These are phyloP conservation scores for Bimuria novae-zelandiae DNA, from an alignment of 2,329 filamentous ascomycete genomes.

Conservation along the genomic window DNA sequence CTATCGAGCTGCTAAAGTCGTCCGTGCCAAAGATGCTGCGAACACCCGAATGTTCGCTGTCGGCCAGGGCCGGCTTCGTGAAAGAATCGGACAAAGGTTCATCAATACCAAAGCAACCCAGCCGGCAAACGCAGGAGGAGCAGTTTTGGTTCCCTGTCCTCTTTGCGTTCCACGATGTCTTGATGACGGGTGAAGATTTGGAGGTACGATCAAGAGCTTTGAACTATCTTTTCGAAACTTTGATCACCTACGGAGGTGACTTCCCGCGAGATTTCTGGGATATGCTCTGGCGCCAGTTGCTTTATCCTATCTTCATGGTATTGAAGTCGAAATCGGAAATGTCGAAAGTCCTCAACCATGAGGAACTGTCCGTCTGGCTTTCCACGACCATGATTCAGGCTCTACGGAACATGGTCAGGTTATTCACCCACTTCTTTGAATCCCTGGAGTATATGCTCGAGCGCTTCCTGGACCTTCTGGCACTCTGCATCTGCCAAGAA, in stretches of 20 bases:
- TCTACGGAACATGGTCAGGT: slow-evolving; percentile 94
- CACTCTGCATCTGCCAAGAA: slow-evolving; percentile 96
- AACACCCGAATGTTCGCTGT: slow-evolving; percentile 92
- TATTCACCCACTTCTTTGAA: slow-evolving; percentile 99
- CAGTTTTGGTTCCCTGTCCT: slow-evolving; percentile 98
- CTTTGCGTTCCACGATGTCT: slow-evolving; percentile 96
- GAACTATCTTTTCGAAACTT: slow-evolving; percentile 94
- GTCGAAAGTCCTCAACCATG: slow-evolving; percentile 91
- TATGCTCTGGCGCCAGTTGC: slow-evolving; percentile 92
- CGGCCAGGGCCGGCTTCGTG: slow-evolving; percentile 62
- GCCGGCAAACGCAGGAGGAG: slow-evolving; percentile 87
- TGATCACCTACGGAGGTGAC: slow-evolving; percentile 86
- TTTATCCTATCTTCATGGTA: slow-evolving; percentile 99
- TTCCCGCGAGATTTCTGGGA: slow-evolving; percentile 98
- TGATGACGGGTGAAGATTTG: slow-evolving; percentile 98
- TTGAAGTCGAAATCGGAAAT: slow-evolving; percentile 95
- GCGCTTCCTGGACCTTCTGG: slow-evolving; percentile 91
- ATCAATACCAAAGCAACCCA: slow-evolving; percentile 65
- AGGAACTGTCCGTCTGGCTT: slow-evolving; percentile 97
- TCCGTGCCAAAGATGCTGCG: slow-evolving; percentile 94
- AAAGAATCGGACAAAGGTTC: slow-evolving; percentile 55
- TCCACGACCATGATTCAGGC: slow-evolving; percentile 99
- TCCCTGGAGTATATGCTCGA: slow-evolving; percentile 97
- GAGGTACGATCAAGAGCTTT: slow-evolving; percentile 88
- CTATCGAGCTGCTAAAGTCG: slow-evolving; percentile 91